Conservation (phyloP, 2,329 filamentous ascomycete species). For the Botryosphaeria dothidea region DNA sequence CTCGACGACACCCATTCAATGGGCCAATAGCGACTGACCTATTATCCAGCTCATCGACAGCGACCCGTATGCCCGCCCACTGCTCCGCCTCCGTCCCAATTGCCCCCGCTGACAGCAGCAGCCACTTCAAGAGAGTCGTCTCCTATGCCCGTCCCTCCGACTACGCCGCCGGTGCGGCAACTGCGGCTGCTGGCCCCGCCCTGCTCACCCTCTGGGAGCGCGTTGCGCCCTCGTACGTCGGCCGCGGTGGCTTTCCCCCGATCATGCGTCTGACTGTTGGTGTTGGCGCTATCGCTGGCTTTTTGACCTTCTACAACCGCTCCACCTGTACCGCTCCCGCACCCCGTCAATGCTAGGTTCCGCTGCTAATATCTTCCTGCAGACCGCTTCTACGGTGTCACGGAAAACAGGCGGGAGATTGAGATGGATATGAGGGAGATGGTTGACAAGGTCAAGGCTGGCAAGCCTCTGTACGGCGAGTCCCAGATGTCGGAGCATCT, state of each 20-base stretch:
- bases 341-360: slow-evolving; percentile 54
- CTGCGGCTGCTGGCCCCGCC: slow-evolving; percentile 71
- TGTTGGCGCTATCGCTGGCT: slow-evolving; percentile 74
- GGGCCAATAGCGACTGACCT: slow-evolving; percentile 29
- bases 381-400: slow-evolving; percentile 96
- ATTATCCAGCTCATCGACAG: slow-evolving; percentile 86
- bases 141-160: slow-evolving; percentile 84
- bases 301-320: slow-evolving; percentile 81
- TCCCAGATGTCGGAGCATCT: slow-evolving; percentile 79
- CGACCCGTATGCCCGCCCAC: slow-evolving; percentile 74
- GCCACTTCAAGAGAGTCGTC: slow-evolving; percentile 88
- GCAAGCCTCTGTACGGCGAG: slow-evolving; percentile 84
- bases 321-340: slow-evolving; percentile 68
- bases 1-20: slow-evolving; percentile 31
- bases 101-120: slow-evolving; percentile 38
- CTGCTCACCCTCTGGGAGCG: slow-evolving; percentile 79
- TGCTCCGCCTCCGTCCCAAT: slow-evolving; percentile 18
- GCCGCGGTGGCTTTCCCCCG: slow-evolving; percentile 77
- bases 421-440: slow-evolving; percentile 98
- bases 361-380: slow-evolving; percentile 43
- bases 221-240: slow-evolving; percentile 80
- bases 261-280: slow-evolving; percentile 77
- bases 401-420: slow-evolving; percentile 86
- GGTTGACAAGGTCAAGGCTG: slow-evolving; percentile 92
- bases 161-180: slow-evolving; percentile 69